A percentile compares a stretch with the other conserved stretches of the same genome.
phyloP scores from a whole-genome alignment of 768 basidiomycete species.

The Podaxis sp. region DNA sequence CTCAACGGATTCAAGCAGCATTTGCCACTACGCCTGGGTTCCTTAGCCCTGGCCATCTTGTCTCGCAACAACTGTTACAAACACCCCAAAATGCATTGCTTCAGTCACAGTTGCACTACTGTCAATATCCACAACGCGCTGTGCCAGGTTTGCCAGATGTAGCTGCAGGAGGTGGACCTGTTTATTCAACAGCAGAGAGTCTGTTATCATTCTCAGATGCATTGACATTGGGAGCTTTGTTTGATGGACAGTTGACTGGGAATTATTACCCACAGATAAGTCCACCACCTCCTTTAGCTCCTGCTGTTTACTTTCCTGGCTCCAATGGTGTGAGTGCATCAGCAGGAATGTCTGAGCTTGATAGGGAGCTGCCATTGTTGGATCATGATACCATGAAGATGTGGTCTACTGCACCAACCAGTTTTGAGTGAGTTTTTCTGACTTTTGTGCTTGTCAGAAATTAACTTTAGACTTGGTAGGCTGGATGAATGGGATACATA shows the following conservation, averaged over 20 bases:
- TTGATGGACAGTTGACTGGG: conserved; percentile 10
- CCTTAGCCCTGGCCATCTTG: not conserved
- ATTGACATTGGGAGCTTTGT: not conserved
- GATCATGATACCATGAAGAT: conserved; percentile 55
- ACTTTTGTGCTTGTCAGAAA: not conserved
- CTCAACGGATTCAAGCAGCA: not conserved
- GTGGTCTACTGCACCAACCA: conserved; percentile 62
- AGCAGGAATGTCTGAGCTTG: not conserved
- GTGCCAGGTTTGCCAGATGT: not conserved
- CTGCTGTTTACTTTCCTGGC: not conserved
- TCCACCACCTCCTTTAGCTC: not conserved
- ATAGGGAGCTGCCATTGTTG: conserved; percentile 26
- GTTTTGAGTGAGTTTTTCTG: conserved; percentile 52
- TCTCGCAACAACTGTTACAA: not conserved
- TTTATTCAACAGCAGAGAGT: not conserved
- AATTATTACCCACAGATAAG: conserved; percentile 3
- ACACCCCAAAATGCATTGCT: not conserved
- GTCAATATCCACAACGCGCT: not conserved
- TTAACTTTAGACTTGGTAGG: conserved; percentile 23
- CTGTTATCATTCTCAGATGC: not conserved
- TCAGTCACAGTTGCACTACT: not conserved
- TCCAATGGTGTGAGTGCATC: not conserved
- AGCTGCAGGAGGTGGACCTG: not conserved
- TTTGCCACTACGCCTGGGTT: not conserved
- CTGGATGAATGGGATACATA: conserved; percentile 37